A percentile compares a stretch with the other conserved stretches of the same genome.
Conservation (phyloP, 768 basidiomycete genomes). For the Daedalea quercina region DNA sequence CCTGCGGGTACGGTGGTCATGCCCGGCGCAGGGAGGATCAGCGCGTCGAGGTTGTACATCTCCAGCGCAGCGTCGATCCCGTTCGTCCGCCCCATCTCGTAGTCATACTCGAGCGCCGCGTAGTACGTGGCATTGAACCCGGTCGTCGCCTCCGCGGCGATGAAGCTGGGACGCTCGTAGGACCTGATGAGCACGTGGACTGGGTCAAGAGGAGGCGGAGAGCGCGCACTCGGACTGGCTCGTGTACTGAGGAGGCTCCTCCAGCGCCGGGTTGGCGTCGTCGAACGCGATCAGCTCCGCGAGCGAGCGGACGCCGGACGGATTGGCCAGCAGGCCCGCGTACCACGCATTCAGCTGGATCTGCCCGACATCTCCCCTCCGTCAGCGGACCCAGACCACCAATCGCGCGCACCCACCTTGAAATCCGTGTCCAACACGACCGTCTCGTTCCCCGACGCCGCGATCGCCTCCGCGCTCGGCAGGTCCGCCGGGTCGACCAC, state of each 20-base stretch:
- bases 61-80: constrained; percentile 27
- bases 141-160: constrained; percentile 18
- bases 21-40: constrained; percentile 27
- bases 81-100: constrained; percentile 21
- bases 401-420: constrained; percentile 33
- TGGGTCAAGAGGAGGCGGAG: neutral
- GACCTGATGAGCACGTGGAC: constrained; percentile 3
- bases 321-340: constrained; percentile 14
- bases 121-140: constrained; percentile 22
- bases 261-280: constrained; percentile 41
- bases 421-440: constrained; percentile 50
- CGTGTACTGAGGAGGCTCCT: constrained; percentile 23
- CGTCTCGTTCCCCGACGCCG: constrained; percentile 41
- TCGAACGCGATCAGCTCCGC: constrained; percentile 55
- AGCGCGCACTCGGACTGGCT: constrained; percentile 27
- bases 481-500: constrained; percentile 58
- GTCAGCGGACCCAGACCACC: neutral
- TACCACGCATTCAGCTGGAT: constrained; percentile 21
- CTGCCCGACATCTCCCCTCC: constrained; percentile 5
- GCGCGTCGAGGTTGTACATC: constrained; percentile 24
- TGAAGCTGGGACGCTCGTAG: constrained; percentile 16
- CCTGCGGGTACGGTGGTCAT: constrained; percentile 6
- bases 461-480: constrained; percentile 43
- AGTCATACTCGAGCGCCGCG: constrained; percentile 20
- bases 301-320: constrained; percentile 24